Evolutionary conservation across 192 early-diverging fungal species (phyloP).

Genomic region (Coemansia sp.): DNA sequence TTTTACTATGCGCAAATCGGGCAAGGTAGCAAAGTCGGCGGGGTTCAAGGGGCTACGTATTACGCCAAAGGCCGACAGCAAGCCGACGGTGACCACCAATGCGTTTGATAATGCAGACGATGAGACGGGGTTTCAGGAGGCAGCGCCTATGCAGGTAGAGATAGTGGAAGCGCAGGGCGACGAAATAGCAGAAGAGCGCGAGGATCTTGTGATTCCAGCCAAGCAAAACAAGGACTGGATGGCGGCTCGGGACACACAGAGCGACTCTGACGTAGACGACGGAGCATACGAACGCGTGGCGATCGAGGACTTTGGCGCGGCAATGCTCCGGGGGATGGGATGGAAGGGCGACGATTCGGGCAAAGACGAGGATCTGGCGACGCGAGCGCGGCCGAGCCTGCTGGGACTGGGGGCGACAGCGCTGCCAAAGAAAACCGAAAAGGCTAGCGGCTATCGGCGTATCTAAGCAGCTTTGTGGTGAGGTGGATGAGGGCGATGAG

Average conservation of each 20-base stretch:
- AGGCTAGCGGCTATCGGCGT: not conserved
- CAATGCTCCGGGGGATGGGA: slow-evolving; percentile 87
- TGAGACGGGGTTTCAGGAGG: not conserved
- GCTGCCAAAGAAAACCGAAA: slow-evolving; percentile 2
- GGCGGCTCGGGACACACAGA: not conserved
- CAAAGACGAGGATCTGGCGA: slow-evolving; percentile 14
- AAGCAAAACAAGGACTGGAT: slow-evolving; percentile 27
- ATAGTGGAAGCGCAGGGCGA: slow-evolving; percentile 11
- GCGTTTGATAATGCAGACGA: not conserved
- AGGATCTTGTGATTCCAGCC: slow-evolving; percentile 31
- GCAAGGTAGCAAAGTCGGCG: not conserved
- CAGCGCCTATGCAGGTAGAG: not conserved
- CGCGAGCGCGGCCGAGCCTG: slow-evolving; percentile 62
- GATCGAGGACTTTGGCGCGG: slow-evolving; percentile 85
- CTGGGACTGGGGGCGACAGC: slow-evolving; percentile 85
- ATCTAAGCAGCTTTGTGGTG: slow-evolving; percentile 28
- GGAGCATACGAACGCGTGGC: slow-evolving; percentile 82
- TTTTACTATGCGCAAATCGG: slow-evolving; percentile 6
- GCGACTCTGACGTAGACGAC: slow-evolving; percentile 15
- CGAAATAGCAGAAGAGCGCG: slow-evolving; percentile 2
- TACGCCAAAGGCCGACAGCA: not conserved
- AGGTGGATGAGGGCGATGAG: slow-evolving; percentile 35
- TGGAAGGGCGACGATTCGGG: slow-evolving; percentile 57
- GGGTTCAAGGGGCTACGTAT: not conserved
- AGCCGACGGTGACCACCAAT: not conserved